phyloP scores from a whole-genome alignment of 177 flowering plant species.

The Vitis hybrid region DNA sequence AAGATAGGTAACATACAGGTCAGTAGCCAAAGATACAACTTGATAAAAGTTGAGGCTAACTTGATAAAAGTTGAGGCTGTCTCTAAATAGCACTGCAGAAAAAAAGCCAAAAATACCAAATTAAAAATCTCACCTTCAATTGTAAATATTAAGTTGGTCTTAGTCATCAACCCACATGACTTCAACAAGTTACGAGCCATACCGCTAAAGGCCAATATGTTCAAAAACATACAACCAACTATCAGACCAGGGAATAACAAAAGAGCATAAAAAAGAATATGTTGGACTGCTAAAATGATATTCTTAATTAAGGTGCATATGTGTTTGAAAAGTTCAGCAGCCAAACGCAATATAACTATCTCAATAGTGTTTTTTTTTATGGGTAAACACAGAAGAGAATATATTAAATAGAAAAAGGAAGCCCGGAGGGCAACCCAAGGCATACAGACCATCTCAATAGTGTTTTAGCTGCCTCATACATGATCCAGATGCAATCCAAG shows the following conservation, averaged over 20 bases:
- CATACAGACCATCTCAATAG: too few species aligned
- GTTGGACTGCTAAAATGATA: too few species aligned
- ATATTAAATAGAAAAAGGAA: too few species aligned
- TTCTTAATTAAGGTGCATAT: too few species aligned
- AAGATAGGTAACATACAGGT: background rate
- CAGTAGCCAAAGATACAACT: background rate
- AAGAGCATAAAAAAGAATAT: too few species aligned
- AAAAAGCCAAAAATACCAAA: background rate
- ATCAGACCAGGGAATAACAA: background rate
- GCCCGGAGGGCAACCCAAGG: too few species aligned
- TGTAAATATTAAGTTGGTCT: background rate
- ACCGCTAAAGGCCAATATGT: background rate
- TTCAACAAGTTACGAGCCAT: background rate
- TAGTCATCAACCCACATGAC: background rate
- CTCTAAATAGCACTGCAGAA: constrained; percentile 1
- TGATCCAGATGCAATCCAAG: too few species aligned
- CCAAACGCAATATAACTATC: background rate
- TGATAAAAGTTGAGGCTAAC: background rate
- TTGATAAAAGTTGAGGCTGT: background rate
- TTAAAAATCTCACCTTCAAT: background rate
- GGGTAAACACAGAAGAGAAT: too few species aligned
- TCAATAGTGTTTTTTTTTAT: background rate
- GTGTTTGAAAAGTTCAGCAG: background rate
- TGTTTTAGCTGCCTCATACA: too few species aligned
- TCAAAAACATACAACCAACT: background rate